These are phyloP conservation scores for Friedmanniomyces simplex DNA, from an alignment of 495 filamentous ascomycete genomes.

Conservation along the genomic window DNA sequence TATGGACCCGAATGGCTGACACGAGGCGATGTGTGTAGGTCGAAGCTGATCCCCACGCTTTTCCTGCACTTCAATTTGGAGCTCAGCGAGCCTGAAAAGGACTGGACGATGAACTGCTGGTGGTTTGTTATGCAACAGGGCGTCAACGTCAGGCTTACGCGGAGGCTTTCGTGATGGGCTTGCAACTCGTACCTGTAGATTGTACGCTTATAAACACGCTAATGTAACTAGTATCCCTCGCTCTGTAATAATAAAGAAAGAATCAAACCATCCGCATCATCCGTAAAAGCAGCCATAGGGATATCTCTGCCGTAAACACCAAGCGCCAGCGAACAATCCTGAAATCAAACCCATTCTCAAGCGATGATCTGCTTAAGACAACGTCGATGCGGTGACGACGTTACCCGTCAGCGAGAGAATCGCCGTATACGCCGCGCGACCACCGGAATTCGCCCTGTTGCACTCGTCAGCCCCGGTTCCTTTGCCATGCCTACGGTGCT, in stretches of 20 bases:
- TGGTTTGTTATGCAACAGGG: slow-evolving; percentile 24
- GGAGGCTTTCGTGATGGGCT: background rate
- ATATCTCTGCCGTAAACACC: background rate
- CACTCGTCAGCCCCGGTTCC: slow-evolving; percentile 3
- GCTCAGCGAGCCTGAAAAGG: slow-evolving; percentile 20
- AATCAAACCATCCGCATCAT: background rate
- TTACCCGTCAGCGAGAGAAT: background rate
- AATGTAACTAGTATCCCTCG: too few species aligned
- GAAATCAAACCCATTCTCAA: background rate
- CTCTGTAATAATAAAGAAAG: too few species aligned
- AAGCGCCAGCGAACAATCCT: background rate
- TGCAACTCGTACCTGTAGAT: too few species aligned
- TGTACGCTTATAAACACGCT: too few species aligned
- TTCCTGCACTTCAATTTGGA: slow-evolving; percentile 24
- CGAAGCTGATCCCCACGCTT: slow-evolving; percentile 25
- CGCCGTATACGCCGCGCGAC: slow-evolving; percentile 3
- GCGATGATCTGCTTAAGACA: background rate
- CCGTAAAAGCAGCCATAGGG: background rate
- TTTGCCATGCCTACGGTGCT: background rate
- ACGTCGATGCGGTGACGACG: background rate
- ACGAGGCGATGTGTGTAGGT: background rate
- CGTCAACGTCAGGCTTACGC: slow-evolving; percentile 13
- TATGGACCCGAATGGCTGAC: background rate
- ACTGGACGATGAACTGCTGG: slow-evolving; percentile 21
- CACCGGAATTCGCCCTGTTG: background rate